Evolutionary conservation across 371 early-diverging fungal genomes (phyloP).

Genomic region (Mortierella sp.): DNA sequence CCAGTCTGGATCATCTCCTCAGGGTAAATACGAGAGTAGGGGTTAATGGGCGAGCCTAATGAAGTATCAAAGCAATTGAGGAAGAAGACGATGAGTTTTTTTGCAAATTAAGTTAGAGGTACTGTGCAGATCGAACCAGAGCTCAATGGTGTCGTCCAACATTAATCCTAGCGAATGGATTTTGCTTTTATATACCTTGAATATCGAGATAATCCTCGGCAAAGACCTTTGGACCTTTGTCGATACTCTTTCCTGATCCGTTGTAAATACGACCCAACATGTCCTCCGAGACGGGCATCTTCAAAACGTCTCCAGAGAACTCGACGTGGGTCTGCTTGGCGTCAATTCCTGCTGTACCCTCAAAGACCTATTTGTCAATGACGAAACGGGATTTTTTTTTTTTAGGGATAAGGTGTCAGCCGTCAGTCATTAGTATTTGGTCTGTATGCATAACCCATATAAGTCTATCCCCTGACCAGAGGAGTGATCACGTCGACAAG

Average conservation of each 20-base stretch:
- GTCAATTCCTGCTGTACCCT: slow-evolving; percentile 99
- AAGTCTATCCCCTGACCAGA: slow-evolving; percentile 16
- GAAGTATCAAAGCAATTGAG: neutral
- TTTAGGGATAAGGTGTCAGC: slow-evolving; percentile 16
- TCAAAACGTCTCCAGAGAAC: slow-evolving; percentile 98
- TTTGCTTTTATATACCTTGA: slow-evolving; percentile 72
- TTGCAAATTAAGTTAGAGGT: neutral
- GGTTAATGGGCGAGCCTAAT: slow-evolving; percentile 98
- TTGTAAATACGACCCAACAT: slow-evolving; percentile 99
- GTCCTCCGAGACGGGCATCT: slow-evolving; percentile 99
- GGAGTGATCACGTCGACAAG: slow-evolving; percentile 40
- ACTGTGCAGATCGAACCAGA: neutral
- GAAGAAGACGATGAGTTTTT: neutral
- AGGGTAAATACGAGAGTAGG: slow-evolving; percentile 99
- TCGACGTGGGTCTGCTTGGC: slow-evolving; percentile 97
- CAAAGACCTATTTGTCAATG: slow-evolving; percentile 87
- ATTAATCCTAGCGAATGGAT: neutral
- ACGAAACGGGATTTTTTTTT: slow-evolving; percentile 8
- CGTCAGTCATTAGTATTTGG: slow-evolving; percentile 9
- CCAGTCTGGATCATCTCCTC: slow-evolving; percentile 99
- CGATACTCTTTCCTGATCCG: slow-evolving; percentile 99
- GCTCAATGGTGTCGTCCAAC: neutral
- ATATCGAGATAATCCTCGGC: slow-evolving; percentile 99
- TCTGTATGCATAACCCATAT: slow-evolving; percentile 5
- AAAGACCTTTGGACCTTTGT: slow-evolving; percentile 99